A percentile compares a stretch with the other conserved stretches of the same genome.
Conservation (phyloP, 768 basidiomycete genomes). For the Nidula microcarpa region DNA sequence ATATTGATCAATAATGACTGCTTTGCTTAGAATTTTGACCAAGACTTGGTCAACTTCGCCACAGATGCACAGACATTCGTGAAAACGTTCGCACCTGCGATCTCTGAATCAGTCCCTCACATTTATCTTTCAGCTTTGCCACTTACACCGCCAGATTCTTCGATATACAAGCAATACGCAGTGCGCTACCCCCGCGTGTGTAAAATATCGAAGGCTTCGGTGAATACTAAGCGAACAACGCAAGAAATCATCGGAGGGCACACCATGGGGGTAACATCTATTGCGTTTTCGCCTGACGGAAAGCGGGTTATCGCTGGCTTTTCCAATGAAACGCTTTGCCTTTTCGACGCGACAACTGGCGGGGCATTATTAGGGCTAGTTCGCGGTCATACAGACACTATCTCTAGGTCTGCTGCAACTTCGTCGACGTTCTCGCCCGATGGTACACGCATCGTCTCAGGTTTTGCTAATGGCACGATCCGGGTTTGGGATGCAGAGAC, state of each 20-base stretch:
- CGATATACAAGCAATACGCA: background rate
- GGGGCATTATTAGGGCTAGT: background rate
- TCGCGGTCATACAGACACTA: background rate
- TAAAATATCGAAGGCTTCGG: constrained; percentile 5
- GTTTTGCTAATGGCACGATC: constrained; percentile 2
- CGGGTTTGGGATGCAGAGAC: background rate
- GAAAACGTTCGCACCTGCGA: background rate
- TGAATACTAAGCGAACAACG: background rate
- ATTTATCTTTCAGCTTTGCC: constrained; percentile 1
- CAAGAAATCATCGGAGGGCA: background rate
- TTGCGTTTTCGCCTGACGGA: background rate
- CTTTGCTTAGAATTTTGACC: constrained; percentile 3
- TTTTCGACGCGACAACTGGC: background rate
- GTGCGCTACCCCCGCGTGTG: background rate
- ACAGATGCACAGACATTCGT: background rate
- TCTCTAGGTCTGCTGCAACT: background rate
- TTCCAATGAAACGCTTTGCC: background rate
- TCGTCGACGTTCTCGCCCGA: background rate
- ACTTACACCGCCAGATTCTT: constrained; percentile 2
- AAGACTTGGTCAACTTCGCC: constrained; percentile 4
- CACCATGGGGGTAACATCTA: background rate
- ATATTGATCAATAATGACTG: background rate
- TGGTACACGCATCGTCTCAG: constrained; percentile 10
- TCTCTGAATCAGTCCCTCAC: background rate
- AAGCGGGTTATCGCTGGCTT: background rate